Base-by-base conservation (phyloP, 192 early-diverging fungal species). In the Kappamyces sp. region DNA sequence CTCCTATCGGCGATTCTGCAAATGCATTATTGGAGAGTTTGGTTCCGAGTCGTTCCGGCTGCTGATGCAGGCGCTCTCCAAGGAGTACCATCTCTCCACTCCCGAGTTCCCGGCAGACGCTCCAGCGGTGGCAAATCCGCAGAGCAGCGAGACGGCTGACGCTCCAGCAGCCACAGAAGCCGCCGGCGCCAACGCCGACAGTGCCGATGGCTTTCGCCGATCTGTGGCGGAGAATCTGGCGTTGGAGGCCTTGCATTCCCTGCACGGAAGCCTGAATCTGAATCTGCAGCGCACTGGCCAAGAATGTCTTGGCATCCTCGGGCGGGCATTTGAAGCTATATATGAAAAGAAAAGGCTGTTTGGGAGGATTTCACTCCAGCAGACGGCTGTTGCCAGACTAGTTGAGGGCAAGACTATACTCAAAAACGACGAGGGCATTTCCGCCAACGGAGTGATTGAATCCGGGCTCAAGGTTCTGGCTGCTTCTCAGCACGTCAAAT, bases 41-140 rank as follows among this genome's bases (percentile, higher is more conserved):
- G 58, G 58, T 2, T 32, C 45, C 15, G 37, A 47, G 35, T 12
- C 41, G 2, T 63, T 63, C 29, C n/a, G 12, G 5, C 29, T 15
- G 0, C 43, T 68, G 3, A 64, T 68, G 66, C 47, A 60, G n/a
- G n/a, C n/a, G n/a, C n/a, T 43, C n/a, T n/a, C n/a, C n/a, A n/a
- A n/a, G n/a, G n/a, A n/a, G n/a, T n/a, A n/a, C n/a, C n/a, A n/a
- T n/a, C n/a, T n/a, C n/a, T n/a, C n/a, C n/a, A n/a, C n/a, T n/a
- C n/a, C n/a, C n/a, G n/a, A n/a, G n/a, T n/a, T n/a, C n/a, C n/a
- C n/a, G n/a, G n/a, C n/a, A n/a, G n/a, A n/a, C n/a, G n/a, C n/a
- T n/a, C n/a, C n/a, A n/a, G n/a, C n/a, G n/a, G n/a, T n/a, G n/a
- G n/a, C n/a, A n/a, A n/a, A n/a, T n/a, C n/a, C n/a, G n/a, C n/a